These are phyloP conservation scores for Dictyostelium intermedium DNA, from an alignment of 78 protist genomes.

Conservation along the genomic window DNA sequence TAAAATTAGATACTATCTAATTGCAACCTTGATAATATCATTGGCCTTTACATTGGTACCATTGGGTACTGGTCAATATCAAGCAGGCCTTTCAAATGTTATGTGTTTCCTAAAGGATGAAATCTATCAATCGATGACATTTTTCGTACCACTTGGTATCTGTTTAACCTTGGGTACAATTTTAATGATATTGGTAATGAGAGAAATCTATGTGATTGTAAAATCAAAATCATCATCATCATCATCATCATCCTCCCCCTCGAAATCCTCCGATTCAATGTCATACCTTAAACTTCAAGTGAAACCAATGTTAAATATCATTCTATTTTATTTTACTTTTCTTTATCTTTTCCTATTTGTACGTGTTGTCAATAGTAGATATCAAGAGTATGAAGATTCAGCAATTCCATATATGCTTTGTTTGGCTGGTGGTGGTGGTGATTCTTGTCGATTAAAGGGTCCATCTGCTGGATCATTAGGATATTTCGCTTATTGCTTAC, in stretches of 20 bases:
- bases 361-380: background rate
- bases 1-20: background rate
- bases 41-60: background rate
- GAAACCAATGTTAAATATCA: constrained; percentile 29
- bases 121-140: background rate
- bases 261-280: background rate
- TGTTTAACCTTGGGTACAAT: background rate
- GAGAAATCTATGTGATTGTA: constrained; percentile 27
- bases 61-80: background rate
- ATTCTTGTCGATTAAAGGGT: background rate
- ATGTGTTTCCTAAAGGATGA: constrained; percentile 24
- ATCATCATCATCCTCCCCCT: background rate
- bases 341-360: constrained; percentile 40
- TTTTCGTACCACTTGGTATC: constrained; percentile 41
- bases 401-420: constrained; percentile 9
- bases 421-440: background rate
- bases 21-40: background rate
- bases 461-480: constrained; percentile 33
- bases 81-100: background rate
- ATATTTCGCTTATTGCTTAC: constrained; percentile 9
- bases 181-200: background rate
- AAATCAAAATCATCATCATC: background rate
- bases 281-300: constrained; percentile 15
- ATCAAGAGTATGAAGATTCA: background rate
- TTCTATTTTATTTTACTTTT: constrained; percentile 22